These are phyloP conservation scores for Quercus alba DNA, from an alignment of 306 rosid genomes.

Conservation along the genomic window DNA sequence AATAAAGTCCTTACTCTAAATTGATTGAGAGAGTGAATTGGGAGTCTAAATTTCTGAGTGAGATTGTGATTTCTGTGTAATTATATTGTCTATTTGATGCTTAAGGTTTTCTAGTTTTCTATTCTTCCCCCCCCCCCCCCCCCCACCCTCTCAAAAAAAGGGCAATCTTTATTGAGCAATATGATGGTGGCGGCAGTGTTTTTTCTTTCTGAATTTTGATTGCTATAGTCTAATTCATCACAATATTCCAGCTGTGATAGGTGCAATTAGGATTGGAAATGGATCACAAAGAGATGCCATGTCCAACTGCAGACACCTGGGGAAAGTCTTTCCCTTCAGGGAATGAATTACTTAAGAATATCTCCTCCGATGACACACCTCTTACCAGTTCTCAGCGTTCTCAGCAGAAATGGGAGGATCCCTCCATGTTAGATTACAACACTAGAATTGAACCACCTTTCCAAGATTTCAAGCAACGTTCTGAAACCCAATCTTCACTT, in stretches of 20 bases:
- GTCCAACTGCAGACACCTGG: slow-evolving; percentile 45
- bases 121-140: too few relatives aligned
- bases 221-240: neutral
- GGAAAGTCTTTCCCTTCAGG: slow-evolving; percentile 42
- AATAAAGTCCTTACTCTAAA: neutral
- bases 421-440: slow-evolving; percentile 51
- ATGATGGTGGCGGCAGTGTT: neutral
- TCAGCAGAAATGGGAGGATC: slow-evolving; percentile 51
- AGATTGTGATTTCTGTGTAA: neutral
- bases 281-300: slow-evolving; percentile 33
- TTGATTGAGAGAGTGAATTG: neutral
- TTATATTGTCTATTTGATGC: neutral
- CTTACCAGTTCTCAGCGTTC: slow-evolving; percentile 35
- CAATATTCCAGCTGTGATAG: slow-evolving; percentile 26
- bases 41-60: neutral
- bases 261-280: neutral
- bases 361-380: slow-evolving; percentile 37
- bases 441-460: slow-evolving; percentile 49
- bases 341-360: slow-evolving; percentile 35
- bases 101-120: too few relatives aligned
- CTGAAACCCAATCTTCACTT: slow-evolving; percentile 33
- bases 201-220: slow-evolving; percentile 2
- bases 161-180: neutral
- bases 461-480: slow-evolving; percentile 45
- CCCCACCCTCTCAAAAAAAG: too few relatives aligned